Conservation (phyloP, 2,329 filamentous ascomycete species). For the Truncatella angustata region DNA sequence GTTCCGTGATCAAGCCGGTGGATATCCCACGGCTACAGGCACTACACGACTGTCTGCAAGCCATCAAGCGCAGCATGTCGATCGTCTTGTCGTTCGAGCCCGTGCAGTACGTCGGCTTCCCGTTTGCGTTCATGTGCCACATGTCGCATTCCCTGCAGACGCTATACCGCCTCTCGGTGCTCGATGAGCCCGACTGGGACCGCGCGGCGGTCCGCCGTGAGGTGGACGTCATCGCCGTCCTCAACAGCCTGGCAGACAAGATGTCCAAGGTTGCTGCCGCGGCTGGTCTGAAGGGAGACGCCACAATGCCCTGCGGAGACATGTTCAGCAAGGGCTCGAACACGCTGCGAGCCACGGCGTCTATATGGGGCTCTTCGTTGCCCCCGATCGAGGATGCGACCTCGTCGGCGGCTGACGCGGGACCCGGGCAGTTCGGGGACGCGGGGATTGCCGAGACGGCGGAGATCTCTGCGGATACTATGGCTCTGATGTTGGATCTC, state of each 20-base stretch:
- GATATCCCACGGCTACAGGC: conserved; percentile 20
- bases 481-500: conserved; percentile 8
- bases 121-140: conserved; percentile 22
- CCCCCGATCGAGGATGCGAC: neutral
- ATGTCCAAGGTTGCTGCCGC: conserved; percentile 17
- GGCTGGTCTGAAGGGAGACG: conserved; percentile 18
- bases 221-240: conserved; percentile 19
- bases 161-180: conserved; percentile 24
- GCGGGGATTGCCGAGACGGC: neutral
- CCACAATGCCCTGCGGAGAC: conserved; percentile 1
- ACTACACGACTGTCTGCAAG: conserved; percentile 20
- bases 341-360: neutral
- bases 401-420: neutral
- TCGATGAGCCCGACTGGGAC: conserved; percentile 27
- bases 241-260: conserved; percentile 16
- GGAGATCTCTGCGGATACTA: neutral
- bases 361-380: conserved; percentile 3
- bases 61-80: conserved; percentile 20
- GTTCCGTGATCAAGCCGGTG: neutral
- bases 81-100: conserved; percentile 21
- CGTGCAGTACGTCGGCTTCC: conserved; percentile 18
- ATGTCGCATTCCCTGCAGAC: conserved; percentile 24
- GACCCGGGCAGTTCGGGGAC: neutral
- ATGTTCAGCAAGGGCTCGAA: neutral
- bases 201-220: conserved; percentile 14